Evolutionary conservation across 192 early-diverging fungal species (phyloP), one percentile per base, ranked within the genome.

Genomic region (Backusella tuberculispora): DNA sequence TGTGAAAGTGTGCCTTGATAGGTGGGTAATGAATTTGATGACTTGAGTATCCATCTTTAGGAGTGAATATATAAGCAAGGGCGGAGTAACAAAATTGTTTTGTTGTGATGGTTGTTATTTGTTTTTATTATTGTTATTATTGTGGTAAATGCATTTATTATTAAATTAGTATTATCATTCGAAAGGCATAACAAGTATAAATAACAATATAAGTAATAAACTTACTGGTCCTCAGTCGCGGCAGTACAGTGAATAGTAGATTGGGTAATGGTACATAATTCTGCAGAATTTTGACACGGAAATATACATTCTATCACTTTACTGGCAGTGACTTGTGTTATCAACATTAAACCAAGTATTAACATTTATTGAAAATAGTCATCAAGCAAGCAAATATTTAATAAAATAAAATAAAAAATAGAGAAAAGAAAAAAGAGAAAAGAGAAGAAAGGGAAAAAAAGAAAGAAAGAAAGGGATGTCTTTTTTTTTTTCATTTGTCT

Each of bases 231-330:
- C 10, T 60, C 12, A 60, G 53, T 60, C 5, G 26, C 24, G 5
- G 53, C 4, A 60, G 21, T 24, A 26, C 53, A 60, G 4, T 10
- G 53, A 60, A 60, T 60, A 21, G 53, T 26, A 26, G 53, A 26
- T 60, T 60, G 53, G 26, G 53, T 60, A 60, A 60, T 60, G 53
- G 13, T 26, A 12, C 53, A 60, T 60, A 24, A 19, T 19, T 60
- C 53, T 60, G 3, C 53, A 60, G 53, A 60, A 60, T 60, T 60
- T 60, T 60, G 53, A 60, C 53, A 60, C 21, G 53, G 53, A 60
- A 60, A 60, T 60, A 19, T 60, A 24, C 53, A 60, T 10, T 60
- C 53, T 60, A 60, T 60, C 53, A 60, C 53, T 60, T 60, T 60
- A 60, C 53, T 60, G 12, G 53, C 53, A 10, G 53, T 60, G 53